A percentile compares a stretch with the other conserved stretches of the same genome.
phyloP scores from a whole-genome alignment of 192 early-diverging fungal species.

The Ambispora gerdemannii region DNA sequence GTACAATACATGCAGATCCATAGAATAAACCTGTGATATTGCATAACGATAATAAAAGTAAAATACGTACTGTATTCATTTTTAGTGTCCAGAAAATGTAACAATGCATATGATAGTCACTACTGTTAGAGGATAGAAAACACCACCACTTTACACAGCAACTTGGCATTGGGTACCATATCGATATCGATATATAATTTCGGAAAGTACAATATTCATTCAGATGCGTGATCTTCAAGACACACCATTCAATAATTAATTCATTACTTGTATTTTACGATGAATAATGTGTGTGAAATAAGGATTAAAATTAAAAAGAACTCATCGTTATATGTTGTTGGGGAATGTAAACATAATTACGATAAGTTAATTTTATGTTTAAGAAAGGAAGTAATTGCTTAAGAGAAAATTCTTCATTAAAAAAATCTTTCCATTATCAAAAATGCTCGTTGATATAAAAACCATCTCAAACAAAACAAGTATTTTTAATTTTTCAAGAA shows the following conservation, averaged over 20 bases:
- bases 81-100: no score
- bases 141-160: no score
- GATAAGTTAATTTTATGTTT: background rate
- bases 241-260: conserved; percentile 1
- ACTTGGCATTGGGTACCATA: no score
- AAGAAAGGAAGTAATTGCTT: background rate
- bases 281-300: background rate
- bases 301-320: background rate
- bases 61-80: no score
- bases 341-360: conserved; percentile 1
- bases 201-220: no score
- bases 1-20: no score
- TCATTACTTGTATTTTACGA: background rate
- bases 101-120: no score
- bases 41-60: no score
- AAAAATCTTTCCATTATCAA: conserved; percentile 4
- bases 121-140: no score
- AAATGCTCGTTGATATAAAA: conserved; percentile 9
- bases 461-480: conserved; percentile 9
- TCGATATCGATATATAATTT: no score
- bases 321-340: background rate
- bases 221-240: no score
- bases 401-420: background rate
- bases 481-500: background rate
- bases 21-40: no score